Evolutionary conservation across 257 asterid genomes (phyloP).

Genomic region (Echium plantagineum): DNA sequence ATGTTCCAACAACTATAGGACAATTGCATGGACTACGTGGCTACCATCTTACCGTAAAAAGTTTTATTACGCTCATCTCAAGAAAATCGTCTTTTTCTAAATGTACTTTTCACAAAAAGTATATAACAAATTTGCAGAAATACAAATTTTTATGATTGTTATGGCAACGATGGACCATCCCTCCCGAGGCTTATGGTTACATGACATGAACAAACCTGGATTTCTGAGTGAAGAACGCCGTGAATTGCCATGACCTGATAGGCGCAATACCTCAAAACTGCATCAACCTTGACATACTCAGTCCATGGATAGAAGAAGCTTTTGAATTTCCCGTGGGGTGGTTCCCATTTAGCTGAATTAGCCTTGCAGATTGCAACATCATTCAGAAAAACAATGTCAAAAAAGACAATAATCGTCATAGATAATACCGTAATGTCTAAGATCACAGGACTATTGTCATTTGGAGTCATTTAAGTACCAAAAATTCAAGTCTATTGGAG

Average conservation of each 20-base stretch:
- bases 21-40: background rate
- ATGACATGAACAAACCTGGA: constrained; percentile 31
- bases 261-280: constrained; percentile 51
- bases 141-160: no score
- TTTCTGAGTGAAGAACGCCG: constrained; percentile 68
- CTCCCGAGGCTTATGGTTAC: no score
- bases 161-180: no score
- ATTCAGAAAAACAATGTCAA: background rate
- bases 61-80: no score
- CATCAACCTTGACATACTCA: constrained; percentile 58
- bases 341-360: constrained; percentile 68
- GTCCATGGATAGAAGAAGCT: constrained; percentile 67
- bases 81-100: background rate
- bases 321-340: constrained; percentile 59
- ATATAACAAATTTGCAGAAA: no score
- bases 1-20: background rate
- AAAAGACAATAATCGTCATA: no score
- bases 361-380: constrained; percentile 25
- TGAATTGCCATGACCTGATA: constrained; percentile 72
- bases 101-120: no score
- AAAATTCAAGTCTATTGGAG: constrained; percentile 42
- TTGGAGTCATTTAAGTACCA: constrained; percentile 29
- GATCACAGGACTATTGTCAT: background rate
- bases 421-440: no score
- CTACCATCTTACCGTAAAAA: background rate